A percentile compares a stretch with the other conserved stretches of the same genome.
phyloP scores from a whole-genome alignment of 2,329 filamentous ascomycete genomes.

The Colletotrichum graminicola region DNA sequence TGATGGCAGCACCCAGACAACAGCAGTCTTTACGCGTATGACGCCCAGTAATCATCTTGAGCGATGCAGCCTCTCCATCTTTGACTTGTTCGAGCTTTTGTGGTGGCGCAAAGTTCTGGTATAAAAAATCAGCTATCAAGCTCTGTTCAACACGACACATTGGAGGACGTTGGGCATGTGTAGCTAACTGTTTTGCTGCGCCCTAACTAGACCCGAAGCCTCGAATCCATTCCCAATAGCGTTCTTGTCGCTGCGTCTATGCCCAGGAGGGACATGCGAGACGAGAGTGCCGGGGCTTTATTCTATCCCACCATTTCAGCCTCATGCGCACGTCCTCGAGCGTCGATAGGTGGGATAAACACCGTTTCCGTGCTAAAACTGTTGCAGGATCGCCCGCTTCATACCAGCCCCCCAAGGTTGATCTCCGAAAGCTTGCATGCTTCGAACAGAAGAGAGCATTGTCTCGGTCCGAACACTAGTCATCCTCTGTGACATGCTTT shows the following conservation, averaged over 20 bases:
- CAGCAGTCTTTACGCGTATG: background rate
- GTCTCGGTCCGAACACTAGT: slow-evolving; percentile 1
- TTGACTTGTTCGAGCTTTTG: slow-evolving; percentile 4
- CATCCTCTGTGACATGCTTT: background rate
- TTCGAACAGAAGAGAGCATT: background rate
- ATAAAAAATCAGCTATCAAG: background rate
- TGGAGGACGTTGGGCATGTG: background rate
- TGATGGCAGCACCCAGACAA: slow-evolving; percentile 14
- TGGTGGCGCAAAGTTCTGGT: slow-evolving; percentile 7
- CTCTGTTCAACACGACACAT: background rate
- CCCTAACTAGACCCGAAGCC: background rate
- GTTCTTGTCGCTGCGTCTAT: background rate
- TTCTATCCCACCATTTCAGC: slow-evolving; percentile 4
- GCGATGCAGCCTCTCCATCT: background rate
- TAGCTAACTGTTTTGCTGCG: background rate
- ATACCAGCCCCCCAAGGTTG: background rate
- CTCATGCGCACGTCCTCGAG: slow-evolving; percentile 2
- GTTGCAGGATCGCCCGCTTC: background rate
- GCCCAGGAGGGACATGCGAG: slow-evolving; percentile 20
- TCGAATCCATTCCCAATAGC: background rate
- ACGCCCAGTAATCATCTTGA: background rate
- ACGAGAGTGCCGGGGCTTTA: slow-evolving; percentile 8
- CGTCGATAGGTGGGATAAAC: background rate
- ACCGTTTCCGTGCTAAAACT: background rate
- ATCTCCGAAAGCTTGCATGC: slow-evolving; percentile 26